phyloP scores from a whole-genome alignment of 140 eudicot genomes.

The Bidens hawaiensis region DNA sequence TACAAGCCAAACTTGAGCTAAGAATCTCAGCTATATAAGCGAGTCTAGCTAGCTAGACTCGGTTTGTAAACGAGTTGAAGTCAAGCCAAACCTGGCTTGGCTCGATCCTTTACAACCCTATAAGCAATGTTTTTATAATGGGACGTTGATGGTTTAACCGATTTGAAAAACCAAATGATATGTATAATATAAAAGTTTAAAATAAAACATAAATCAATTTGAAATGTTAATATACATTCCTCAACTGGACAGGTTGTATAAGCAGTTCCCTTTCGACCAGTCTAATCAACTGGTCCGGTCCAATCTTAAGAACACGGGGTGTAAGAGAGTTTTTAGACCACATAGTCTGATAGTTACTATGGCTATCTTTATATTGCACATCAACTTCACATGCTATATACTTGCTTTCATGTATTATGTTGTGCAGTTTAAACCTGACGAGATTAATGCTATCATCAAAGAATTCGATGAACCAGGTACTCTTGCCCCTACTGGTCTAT shows the following conservation, averaged over 20 bases:
- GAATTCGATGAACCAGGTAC: slow-evolving; percentile 41
- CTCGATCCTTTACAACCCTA: too few species aligned
- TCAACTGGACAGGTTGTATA: neutral
- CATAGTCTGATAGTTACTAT: neutral
- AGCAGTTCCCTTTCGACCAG: neutral
- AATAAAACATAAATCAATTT: too few species aligned
- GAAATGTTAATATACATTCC: too few species aligned
- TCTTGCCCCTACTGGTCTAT: slow-evolving; percentile 46
- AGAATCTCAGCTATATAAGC: too few species aligned
- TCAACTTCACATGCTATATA: neutral
- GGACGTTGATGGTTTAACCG: too few species aligned
- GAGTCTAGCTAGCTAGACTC: too few species aligned
- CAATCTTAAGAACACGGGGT: neutral
- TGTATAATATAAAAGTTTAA: too few species aligned
- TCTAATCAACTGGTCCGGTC: neutral
- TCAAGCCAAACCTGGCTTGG: too few species aligned
- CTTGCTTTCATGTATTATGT: neutral
- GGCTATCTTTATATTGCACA: neutral
- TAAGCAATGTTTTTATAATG: too few species aligned
- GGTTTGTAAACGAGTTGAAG: too few species aligned
- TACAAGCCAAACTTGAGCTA: too few species aligned
- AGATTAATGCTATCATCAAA: slow-evolving; percentile 35
- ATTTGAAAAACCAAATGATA: too few species aligned
- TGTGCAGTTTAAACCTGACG: slow-evolving; percentile 39
- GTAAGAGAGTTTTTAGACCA: neutral